These are phyloP conservation scores for Leishmania gerbilli DNA, from an alignment of 208 protist genomes.

Conservation along the genomic window DNA sequence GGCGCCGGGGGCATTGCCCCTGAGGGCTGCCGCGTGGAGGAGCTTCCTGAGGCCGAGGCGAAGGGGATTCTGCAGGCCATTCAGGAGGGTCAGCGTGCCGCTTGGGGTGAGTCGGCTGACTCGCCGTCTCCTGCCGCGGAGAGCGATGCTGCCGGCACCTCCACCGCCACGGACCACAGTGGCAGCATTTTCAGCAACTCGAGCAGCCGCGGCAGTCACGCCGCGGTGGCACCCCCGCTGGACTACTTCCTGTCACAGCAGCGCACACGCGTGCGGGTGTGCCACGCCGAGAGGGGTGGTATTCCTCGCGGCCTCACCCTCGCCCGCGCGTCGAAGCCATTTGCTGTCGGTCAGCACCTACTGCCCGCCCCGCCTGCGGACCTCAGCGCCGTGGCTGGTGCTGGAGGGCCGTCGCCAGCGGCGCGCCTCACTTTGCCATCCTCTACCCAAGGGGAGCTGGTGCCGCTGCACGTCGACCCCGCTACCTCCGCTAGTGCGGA, in stretches of 20 bases:
- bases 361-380: not conserved
- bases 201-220: not conserved
- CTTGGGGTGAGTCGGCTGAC: not conserved
- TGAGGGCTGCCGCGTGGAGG: conserved; percentile 5
- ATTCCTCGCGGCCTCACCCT: conserved; percentile 47
- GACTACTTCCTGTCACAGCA: conserved; percentile 40
- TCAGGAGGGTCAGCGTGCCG: conserved; percentile 17
- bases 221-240: conserved; percentile 7
- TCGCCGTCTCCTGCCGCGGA: not conserved
- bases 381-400: not conserved
- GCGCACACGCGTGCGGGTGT: conserved; percentile 40
- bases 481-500: not conserved
- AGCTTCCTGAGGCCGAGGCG: conserved; percentile 24
- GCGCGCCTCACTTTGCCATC: not conserved
- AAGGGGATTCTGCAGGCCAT: conserved; percentile 18
- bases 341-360: conserved; percentile 32
- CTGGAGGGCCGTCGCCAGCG: not conserved
- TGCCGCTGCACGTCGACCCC: conserved; percentile 3
- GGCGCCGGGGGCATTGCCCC: not conserved
- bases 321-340: conserved; percentile 22
- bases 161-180: not conserved
- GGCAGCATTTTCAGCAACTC: not conserved
- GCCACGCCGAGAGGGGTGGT: conserved; percentile 45
- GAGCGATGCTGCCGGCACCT: conserved; percentile 1
- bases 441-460: not conserved